Percentiles rank a stretch among this genome's conserved stretches.
phyloP scores from a whole-genome alignment of 306 rosid genomes.

The Vigna nakashimae region DNA sequence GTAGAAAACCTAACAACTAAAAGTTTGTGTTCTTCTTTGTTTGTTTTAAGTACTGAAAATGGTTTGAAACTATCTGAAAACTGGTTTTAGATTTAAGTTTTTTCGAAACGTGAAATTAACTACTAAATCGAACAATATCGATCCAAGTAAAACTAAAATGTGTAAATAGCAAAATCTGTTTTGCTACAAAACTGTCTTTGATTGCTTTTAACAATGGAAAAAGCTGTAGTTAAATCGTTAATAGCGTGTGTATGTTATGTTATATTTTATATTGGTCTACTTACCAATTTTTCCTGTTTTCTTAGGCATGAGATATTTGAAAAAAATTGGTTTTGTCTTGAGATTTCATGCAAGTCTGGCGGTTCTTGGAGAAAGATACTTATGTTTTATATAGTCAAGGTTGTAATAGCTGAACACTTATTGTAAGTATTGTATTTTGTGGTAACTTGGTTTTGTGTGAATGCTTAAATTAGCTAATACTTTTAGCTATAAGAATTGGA shows the following conservation, averaged over 20 bases:
- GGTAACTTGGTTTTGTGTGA: conserved; percentile 58
- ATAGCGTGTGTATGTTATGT: neutral
- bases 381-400: conserved; percentile 51
- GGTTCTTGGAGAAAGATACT: conserved; percentile 53
- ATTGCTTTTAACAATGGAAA: conserved; percentile 7
- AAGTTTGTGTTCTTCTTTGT: neutral
- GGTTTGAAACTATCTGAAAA: neutral
- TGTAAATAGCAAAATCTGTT: neutral
- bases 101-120: neutral
- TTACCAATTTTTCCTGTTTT: conserved; percentile 24
- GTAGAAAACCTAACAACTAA: neutral
- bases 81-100: neutral
- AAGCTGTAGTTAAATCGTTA: neutral
- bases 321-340: conserved; percentile 45
- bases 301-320: conserved; percentile 62
- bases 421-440: conserved; percentile 46
- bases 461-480: conserved; percentile 61
- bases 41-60: neutral
- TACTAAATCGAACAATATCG: neutral
- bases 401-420: conserved; percentile 62
- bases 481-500: conserved; percentile 60
- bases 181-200: conserved; percentile 1
- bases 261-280: conserved; percentile 14
- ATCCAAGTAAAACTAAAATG: neutral
- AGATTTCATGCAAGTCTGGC: conserved; percentile 43